Evolutionary conservation across 768 basidiomycete species (phyloP).

Genomic region (Kwoniella sp.): DNA sequence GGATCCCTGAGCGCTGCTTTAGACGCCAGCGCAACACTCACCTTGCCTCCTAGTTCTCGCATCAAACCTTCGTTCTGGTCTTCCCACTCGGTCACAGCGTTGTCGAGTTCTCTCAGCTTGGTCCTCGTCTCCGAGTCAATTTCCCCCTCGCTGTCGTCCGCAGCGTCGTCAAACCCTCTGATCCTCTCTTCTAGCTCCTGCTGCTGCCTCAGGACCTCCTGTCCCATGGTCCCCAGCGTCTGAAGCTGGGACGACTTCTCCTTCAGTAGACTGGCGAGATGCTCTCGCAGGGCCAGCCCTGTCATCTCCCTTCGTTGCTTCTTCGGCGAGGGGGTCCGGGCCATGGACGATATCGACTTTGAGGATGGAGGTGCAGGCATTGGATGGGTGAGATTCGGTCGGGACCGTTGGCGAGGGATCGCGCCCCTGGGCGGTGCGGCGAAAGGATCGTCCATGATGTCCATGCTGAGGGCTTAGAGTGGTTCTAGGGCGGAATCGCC

Average conservation of each 20-base stretch:
- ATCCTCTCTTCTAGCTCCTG: constrained; percentile 88
- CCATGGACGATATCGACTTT: constrained; percentile 15
- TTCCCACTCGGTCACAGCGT: constrained; percentile 45
- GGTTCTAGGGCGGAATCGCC: neutral
- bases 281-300: constrained; percentile 29
- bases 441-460: constrained; percentile 31
- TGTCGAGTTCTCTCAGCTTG: constrained; percentile 39
- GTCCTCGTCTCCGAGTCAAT: constrained; percentile 34
- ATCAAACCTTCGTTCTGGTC: constrained; percentile 45
- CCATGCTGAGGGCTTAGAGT: neutral
- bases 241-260: constrained; percentile 87
- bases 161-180: constrained; percentile 61
- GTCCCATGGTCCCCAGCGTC: constrained; percentile 85
- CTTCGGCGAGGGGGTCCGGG: constrained; percentile 19
- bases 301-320: constrained; percentile 11
- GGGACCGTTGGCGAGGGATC: constrained; percentile 26
- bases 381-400: constrained; percentile 24
- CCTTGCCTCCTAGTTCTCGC: constrained; percentile 39
- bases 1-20: too few species aligned
- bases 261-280: constrained; percentile 65
- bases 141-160: constrained; percentile 56
- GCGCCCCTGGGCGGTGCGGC: constrained; percentile 1
- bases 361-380: constrained; percentile 25
- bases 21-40: constrained; percentile 8
- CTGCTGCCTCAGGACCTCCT: constrained; percentile 87